Base-by-base conservation (phyloP, 2,329 filamentous ascomycete species). In the Beauveria caledonica region DNA sequence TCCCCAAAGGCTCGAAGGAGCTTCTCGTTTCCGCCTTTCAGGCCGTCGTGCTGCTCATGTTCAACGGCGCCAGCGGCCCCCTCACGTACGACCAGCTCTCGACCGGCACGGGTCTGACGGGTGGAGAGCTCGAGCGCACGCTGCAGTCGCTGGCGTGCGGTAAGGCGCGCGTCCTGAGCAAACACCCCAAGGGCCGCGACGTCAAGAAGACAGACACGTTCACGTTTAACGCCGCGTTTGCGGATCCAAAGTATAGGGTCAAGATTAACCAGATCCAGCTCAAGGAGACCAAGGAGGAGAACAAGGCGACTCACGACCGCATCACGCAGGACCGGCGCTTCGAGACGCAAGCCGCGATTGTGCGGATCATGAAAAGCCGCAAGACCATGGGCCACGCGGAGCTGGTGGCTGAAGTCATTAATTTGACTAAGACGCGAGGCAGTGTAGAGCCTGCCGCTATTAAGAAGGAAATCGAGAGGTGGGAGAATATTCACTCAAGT, bases 211-310 rank as follows among this genome's bases (percentile, higher is more conserved):
- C 84, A 0, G 95, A 99, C 74, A 89, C 86, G 0, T 99, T 99
- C 69, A 85, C 84, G 0, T 86, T 96, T 69, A 97, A 97, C 76
- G 74, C 81, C 49, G 72, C 72, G 17, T 99, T 99, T 74, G 77
- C 77, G 2, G 88, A 97, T 69, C 82, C 86, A 21, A 96, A 94
- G 73, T 89, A 90, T 74, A 86, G 92, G 60, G 87, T 99, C 76
- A 99, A 99, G 78, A 97, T 99, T 78, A 99, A 97, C 76, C 93
- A 97, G 75, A 94, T 99, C 67, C 94, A 99, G 75, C 83, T 97
- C 55, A 95, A 94, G 75, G 94, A 99, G 76, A 97, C 94, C 0
- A 89, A 89, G 68, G 89, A 93, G 69, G 94, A 99, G 75, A 97
- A 97, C 76, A 89, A 92, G 74, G 90, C 89, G 67, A 97, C 92